Evolutionary conservation across 2,329 filamentous ascomycete genomes (phyloP).

Genomic region (Calcarisporium arbuscula): DNA sequence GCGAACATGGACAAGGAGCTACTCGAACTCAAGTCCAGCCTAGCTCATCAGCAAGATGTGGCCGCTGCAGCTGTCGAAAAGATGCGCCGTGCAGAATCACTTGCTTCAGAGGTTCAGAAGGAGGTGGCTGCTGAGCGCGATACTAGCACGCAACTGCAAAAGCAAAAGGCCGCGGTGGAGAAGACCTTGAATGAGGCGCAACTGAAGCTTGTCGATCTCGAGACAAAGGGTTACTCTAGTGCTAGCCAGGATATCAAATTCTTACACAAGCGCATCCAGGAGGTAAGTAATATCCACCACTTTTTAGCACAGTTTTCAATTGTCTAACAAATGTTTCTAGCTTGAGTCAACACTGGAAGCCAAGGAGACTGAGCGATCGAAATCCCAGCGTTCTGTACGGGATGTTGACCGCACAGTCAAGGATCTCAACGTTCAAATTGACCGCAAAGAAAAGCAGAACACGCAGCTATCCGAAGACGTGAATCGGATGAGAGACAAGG

Average conservation of each 20-base stretch:
- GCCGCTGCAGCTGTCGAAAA: slow-evolving; percentile 89
- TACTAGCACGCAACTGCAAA: slow-evolving; percentile 71
- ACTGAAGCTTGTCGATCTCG: slow-evolving; percentile 81
- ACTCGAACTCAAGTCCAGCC: slow-evolving; percentile 77
- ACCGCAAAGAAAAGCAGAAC: slow-evolving; percentile 86
- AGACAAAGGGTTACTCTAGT: slow-evolving; percentile 94
- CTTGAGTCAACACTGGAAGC: slow-evolving; percentile 82
- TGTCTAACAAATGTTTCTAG: slow-evolving; percentile 43
- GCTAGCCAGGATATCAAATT: slow-evolving; percentile 94
- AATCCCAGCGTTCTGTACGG: slow-evolving; percentile 79
- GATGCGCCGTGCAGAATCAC: slow-evolving; percentile 88
- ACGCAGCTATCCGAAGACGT: slow-evolving; percentile 77
- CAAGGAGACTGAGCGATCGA: slow-evolving; percentile 70
- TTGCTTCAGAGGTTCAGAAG: slow-evolving; percentile 85
- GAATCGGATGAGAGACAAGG: slow-evolving; percentile 78
- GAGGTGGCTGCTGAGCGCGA: slow-evolving; percentile 86
- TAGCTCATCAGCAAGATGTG: slow-evolving; percentile 92
- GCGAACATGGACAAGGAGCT: slow-evolving; percentile 85
- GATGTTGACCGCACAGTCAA: slow-evolving; percentile 92
- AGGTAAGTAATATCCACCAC: slow-evolving; percentile 54
- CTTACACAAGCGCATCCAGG: slow-evolving; percentile 87
- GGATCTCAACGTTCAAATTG: slow-evolving; percentile 86
- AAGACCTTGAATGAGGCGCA: slow-evolving; percentile 88
- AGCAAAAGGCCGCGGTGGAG: slow-evolving; percentile 84
- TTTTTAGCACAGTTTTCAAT: too few relatives aligned